A percentile compares a stretch with the other conserved stretches of the same genome.
These are phyloP conservation scores for Sicyos baderoa DNA, from an alignment of 306 rosid genomes.

Conservation along the genomic window DNA sequence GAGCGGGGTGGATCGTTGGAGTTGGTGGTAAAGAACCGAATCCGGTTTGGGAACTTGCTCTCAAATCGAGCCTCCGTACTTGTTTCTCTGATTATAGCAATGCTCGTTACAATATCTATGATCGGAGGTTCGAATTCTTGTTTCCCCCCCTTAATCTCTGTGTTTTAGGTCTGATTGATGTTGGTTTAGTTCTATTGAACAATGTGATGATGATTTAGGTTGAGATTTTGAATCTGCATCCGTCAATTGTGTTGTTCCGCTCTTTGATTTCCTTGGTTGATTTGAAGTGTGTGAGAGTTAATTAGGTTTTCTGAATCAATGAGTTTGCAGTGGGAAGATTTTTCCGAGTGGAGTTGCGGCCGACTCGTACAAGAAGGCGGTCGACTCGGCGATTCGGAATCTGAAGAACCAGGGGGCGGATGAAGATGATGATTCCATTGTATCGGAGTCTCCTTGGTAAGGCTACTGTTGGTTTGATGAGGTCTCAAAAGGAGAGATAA, in stretches of 20 bases:
- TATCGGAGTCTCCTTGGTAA: conserved; percentile 51
- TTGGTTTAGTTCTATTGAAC: neutral
- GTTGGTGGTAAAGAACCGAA: conserved; percentile 72
- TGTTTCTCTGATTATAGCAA: conserved; percentile 88
- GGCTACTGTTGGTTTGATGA: conserved; percentile 18
- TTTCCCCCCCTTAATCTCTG: neutral
- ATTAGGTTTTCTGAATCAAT: conserved; percentile 3
- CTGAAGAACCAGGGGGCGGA: conserved; percentile 45
- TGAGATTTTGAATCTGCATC: neutral
- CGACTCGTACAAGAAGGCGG: conserved; percentile 80
- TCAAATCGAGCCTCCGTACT: conserved; percentile 53
- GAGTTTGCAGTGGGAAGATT: conserved; percentile 55
- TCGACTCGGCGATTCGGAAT: conserved; percentile 70
- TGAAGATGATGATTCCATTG: conserved; percentile 26
- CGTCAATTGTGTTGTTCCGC: neutral
- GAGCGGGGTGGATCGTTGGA: conserved; percentile 99
- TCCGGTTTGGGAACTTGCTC: conserved; percentile 89
- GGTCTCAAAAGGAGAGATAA: conserved; percentile 21
- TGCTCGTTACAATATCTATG: conserved; percentile 86
- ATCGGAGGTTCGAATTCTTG: conserved; percentile 45
- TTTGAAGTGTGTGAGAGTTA: neutral
- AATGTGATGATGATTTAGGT: neutral
- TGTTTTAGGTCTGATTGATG: neutral
- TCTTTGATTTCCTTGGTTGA: neutral
- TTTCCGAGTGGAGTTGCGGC: conserved; percentile 80